A percentile compares a stretch with the other conserved stretches of the same genome.
These are phyloP conservation scores for Holtermanniella nyarrowii DNA, from an alignment of 768 basidiomycete species.

Conservation along the genomic window DNA sequence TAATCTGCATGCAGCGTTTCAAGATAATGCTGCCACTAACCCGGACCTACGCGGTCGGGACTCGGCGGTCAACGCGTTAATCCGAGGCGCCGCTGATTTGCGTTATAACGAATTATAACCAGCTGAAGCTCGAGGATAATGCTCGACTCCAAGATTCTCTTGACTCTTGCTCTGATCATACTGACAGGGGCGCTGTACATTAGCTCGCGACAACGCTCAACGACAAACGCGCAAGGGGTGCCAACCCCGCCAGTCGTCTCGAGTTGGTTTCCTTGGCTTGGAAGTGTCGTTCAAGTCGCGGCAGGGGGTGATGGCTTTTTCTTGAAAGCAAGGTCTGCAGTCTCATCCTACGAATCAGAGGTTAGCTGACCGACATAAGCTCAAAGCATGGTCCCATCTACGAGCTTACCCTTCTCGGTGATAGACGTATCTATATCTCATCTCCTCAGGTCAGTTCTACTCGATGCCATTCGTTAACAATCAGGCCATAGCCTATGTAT, in stretches of 20 bases:
- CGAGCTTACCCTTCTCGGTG: slow-evolving; percentile 10
- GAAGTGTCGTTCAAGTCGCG: slow-evolving; percentile 11
- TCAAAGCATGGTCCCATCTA: slow-evolving; percentile 10
- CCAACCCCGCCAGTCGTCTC: slow-evolving; percentile 10
- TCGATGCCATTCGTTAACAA: background rate
- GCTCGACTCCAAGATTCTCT: too few species aligned
- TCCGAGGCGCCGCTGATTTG: too few species aligned
- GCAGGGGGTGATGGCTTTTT: slow-evolving; percentile 15
- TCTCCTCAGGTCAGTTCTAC: slow-evolving; percentile 3
- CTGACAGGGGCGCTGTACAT: too few species aligned
- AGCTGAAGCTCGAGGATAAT: too few species aligned
- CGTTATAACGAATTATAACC: too few species aligned
- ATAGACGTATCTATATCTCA: slow-evolving; percentile 8
- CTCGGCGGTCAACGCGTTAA: too few species aligned
- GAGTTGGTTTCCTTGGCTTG: slow-evolving; percentile 17
- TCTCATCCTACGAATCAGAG: background rate
- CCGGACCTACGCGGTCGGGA: too few species aligned
- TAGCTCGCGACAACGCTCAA: too few species aligned
- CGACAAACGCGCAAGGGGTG: too few species aligned
- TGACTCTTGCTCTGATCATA: too few species aligned
- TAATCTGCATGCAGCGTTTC: too few species aligned
- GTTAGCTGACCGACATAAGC: background rate
- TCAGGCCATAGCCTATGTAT: slow-evolving; percentile 16
- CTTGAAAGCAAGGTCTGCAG: background rate
- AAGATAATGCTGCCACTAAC: too few species aligned